Base-by-base conservation (phyloP, 2,329 filamentous ascomycete species). In the Remersonia thermophila region DNA sequence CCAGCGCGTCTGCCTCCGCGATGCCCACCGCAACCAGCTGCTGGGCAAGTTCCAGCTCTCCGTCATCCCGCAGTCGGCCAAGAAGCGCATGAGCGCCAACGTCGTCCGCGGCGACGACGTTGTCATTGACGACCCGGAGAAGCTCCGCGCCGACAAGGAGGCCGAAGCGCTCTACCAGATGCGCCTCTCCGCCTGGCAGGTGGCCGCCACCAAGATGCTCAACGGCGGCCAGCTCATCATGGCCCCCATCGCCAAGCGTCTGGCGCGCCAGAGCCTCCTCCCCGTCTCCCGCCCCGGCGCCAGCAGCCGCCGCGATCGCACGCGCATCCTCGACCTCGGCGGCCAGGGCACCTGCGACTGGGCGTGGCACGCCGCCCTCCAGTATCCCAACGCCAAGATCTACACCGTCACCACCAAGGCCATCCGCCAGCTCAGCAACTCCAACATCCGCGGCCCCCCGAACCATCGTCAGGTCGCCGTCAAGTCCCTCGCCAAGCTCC, bases 331-430 rank as follows among this genome's bases (percentile, higher is more conserved):
- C 17, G 89, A 96, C 54, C 76, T 95, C 25, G 86, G 83, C 33
- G 87, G 87, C 30, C 79, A 89, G 53, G 70, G 80, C 0, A 76
- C 82, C 11, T 89, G 85, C 54, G 86, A 93, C 58, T 98, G 91
- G 91, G 89, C 83, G 15, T 98, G 91, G 91, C 79, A 91, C 54
- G 82, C 85, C 39, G 86, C 91, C 1, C 69, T 83, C 33, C 80
- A 89, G 55, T 91, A 87, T 57, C 84, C 83, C 13, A 80, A 84
- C 55, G 73, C 83, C 38, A 86, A 84, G 55, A 75, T 95, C 36
- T 93, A 87, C 62, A 95, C 89, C 0, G 84, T 89, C 37, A 82
- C 81, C 27, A 84, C 80, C 45, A 81, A 82, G 58, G 61, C 76
- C 7, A 69, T 80, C 45, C 71, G 75, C 27, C 80, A 85, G 54